These are phyloP conservation scores for Clausena lansium DNA, from an alignment of 345 rosid genomes.

Conservation along the genomic window DNA sequence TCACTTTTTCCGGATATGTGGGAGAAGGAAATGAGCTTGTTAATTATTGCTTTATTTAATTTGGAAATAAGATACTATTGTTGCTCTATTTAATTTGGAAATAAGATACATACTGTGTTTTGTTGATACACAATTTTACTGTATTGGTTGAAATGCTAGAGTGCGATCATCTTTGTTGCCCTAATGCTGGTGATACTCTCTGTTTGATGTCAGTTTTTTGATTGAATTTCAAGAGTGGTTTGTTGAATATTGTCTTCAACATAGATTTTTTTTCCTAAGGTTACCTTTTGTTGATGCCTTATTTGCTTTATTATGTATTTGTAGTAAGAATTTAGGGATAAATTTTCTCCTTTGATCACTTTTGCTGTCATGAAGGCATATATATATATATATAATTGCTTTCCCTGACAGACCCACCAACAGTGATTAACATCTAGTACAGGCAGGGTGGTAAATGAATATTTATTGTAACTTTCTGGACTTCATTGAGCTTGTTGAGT, in stretches of 20 bases:
- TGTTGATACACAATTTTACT: background rate
- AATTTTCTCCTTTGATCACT: background rate
- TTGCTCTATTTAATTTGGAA: no score
- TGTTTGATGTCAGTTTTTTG: background rate
- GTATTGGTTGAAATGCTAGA: background rate
- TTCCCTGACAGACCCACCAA: background rate
- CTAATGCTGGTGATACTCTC: background rate
- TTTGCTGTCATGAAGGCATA: background rate
- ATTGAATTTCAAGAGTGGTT: background rate
- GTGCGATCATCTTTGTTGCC: background rate
- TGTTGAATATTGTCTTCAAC: background rate
- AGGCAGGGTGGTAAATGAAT: background rate
- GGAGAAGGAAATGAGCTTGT: background rate
- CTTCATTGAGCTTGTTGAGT: background rate
- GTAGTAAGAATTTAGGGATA: background rate
- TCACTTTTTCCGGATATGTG: background rate
- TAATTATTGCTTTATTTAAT: no score
- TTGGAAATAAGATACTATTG: no score
- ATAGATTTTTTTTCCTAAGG: background rate
- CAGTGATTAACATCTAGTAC: background rate
- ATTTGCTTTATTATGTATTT: background rate
- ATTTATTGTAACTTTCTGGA: background rate
- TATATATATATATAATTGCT: background rate
- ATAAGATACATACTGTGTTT: background rate
- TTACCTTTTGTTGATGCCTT: background rate